Base-by-base conservation (phyloP, 352 stramenopile species). In the Pythium insidiosum region DNA sequence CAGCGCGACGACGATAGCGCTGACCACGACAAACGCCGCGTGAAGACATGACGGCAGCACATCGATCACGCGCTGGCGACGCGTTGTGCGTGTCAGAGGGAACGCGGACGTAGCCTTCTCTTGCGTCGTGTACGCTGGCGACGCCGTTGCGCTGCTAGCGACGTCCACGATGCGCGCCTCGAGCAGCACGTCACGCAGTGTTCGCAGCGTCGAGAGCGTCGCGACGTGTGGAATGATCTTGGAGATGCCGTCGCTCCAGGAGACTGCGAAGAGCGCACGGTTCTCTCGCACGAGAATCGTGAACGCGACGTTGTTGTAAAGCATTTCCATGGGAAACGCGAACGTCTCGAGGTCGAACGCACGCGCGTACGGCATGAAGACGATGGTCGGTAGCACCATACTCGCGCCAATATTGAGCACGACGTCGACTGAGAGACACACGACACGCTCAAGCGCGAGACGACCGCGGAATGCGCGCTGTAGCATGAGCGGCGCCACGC, bases 261-360 rank as follows among this genome's bases (percentile, higher is more conserved):
- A 41, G 3, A 48, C n/a, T 15, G 52, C 56, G 16, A 66, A 60
- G 10, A 66, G 28, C 6, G 49, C 28, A 38, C 56, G 47, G 31
- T 47, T 59, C 38, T 66, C 51, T 36, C 58, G 53, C 20, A 55
- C 43, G 23, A 63, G 37, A 13, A 50, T 55, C 12, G 45, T 37
- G 24, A 65, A 60, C 51, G 40, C 61, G 13, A 66, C 31, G 36
- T 57, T 47, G 47, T 60, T 47, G 28, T 55, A 69, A 10, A 57
- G 30, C 5, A 43, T 33, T 24, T 43, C 11, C 2, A 51, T 37
- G 12, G 43, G 29, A 16, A 63, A 66, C 4, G 43, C 25, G 15
- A 48, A 54, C 2, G 16, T 48, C 19, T 33, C 48, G 10, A 38
- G 25, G 23, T 54, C 38, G 16, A 58, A 61, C 19, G 43, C 28